Conservation (phyloP, 495 filamentous ascomycete species). For the Penicillium parvum region DNA sequence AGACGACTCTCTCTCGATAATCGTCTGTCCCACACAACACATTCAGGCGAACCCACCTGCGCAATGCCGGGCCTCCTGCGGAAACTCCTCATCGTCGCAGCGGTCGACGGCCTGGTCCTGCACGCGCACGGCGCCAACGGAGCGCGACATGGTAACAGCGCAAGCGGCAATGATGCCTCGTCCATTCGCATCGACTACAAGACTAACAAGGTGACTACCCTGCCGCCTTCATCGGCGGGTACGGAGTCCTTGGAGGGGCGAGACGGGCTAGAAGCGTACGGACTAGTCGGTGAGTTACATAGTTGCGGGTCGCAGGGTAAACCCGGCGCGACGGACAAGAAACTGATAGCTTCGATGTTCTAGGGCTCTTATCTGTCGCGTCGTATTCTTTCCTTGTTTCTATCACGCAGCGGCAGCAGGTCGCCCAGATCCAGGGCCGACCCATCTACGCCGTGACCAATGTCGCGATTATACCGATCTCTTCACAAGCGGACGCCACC, state of each 20-base stretch:
- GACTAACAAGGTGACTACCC: slow-evolving; percentile 52
- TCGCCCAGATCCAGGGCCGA: slow-evolving; percentile 76
- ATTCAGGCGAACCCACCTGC: too few relatives aligned
- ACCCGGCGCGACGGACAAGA: neutral
- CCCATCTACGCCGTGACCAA: slow-evolving; percentile 82
- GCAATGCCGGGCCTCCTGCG: slow-evolving; percentile 70
- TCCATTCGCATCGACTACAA: slow-evolving; percentile 71
- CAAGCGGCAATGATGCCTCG: slow-evolving; percentile 34
- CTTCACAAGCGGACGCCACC: slow-evolving; percentile 67
- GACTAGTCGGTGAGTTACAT: slow-evolving; percentile 78
- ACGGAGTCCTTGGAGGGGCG: slow-evolving; percentile 34
- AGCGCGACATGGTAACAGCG: slow-evolving; percentile 33
- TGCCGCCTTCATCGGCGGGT: slow-evolving; percentile 35
- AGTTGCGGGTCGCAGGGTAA: too few relatives aligned
- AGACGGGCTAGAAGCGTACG: slow-evolving; percentile 66
- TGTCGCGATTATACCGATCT: slow-evolving; percentile 80
- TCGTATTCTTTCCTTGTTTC: slow-evolving; percentile 75
- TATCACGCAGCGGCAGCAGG: slow-evolving; percentile 78
- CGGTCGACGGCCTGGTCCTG: slow-evolving; percentile 80
- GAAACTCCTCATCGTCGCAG: slow-evolving; percentile 76
- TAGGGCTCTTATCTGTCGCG: slow-evolving; percentile 71
- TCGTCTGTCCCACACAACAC: too few relatives aligned
- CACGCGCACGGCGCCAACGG: slow-evolving; percentile 57
- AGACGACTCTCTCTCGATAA: neutral
- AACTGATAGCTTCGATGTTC: neutral